These are phyloP conservation scores for Ehretia macrophylla DNA, from an alignment of 257 asterid species.

Conservation along the genomic window DNA sequence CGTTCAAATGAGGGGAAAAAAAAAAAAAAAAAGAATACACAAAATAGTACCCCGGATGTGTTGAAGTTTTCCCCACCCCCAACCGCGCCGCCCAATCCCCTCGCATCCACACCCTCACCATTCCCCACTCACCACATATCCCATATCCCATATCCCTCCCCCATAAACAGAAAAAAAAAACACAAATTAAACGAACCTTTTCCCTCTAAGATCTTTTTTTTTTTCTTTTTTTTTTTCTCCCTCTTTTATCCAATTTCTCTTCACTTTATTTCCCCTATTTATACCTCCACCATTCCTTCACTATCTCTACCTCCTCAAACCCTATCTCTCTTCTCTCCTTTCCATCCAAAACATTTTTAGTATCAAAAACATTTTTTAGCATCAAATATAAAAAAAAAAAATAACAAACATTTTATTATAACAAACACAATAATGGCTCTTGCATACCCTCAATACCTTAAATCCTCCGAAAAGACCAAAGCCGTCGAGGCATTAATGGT, in stretches of 20 bases:
- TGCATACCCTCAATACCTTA: constrained; percentile 38
- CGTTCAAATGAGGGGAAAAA: no score
- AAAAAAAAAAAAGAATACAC: not conserved
- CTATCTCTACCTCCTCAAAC: not conserved
- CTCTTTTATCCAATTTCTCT: not conserved
- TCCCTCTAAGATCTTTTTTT: not conserved
- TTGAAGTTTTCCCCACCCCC: no score
- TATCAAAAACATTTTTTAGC: not conserved
- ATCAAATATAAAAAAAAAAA: not conserved
- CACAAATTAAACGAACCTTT: no score
- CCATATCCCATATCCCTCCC: not conserved
- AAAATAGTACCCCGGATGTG: no score
- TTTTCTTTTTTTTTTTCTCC: not conserved
- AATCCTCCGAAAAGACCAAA: constrained; percentile 22
- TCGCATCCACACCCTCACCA: not conserved
- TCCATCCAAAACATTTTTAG: not conserved
- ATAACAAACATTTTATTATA: not conserved
- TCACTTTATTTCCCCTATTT: not conserved
- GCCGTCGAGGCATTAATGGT: constrained; percentile 33
- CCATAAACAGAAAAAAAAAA: not conserved
- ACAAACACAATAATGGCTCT: constrained; percentile 52
- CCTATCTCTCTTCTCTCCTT: not conserved
- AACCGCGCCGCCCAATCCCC: not conserved
- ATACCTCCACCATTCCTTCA: not conserved
- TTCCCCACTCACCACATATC: not conserved